Percentiles rank a stretch among this genome's conserved stretches.
These are phyloP conservation scores for Marasmius oreades DNA, from an alignment of 1,284 basidiomycete genomes.

Conservation along the genomic window DNA sequence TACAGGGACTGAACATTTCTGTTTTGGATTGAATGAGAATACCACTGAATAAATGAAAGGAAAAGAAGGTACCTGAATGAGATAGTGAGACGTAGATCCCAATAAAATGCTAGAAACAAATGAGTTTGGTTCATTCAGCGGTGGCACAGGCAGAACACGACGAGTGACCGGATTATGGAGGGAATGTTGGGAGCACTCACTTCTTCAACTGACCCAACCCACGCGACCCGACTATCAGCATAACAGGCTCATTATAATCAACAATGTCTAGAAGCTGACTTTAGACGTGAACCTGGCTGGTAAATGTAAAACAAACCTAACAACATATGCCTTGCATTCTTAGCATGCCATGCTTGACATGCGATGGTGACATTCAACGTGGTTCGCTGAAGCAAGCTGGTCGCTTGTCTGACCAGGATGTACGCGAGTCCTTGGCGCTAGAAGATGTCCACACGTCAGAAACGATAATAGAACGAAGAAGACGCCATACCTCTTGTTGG, in stretches of 20 bases:
- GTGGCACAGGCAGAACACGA: too few relatives aligned
- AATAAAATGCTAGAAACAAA: conserved; percentile 71
- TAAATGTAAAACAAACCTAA: conserved; percentile 45
- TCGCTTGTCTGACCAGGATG: conserved; percentile 85
- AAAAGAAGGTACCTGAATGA: conserved; percentile 67
- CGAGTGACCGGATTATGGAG: not conserved
- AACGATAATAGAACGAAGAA: not conserved
- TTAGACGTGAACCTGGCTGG: not conserved
- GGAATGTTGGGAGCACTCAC: conserved; percentile 38
- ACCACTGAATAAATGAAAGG: not conserved
- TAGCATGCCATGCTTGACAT: conserved; percentile 95
- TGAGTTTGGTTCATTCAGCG: too few relatives aligned
- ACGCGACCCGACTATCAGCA: conserved; percentile 94
- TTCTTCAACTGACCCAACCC: conserved; percentile 89
- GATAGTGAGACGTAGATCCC: conserved; percentile 96
- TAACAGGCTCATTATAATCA: conserved; percentile 86
- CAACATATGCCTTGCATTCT: conserved; percentile 92
- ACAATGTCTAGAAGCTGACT: conserved; percentile 63
- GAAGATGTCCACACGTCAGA: not conserved
- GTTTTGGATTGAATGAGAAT: conserved; percentile 2
- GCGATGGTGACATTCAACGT: conserved; percentile 81
- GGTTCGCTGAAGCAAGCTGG: conserved; percentile 86
- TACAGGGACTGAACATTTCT: conserved; percentile 88
- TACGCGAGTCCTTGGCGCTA: conserved; percentile 86
- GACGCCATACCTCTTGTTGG: conserved; percentile 63